Percentiles rank a stretch among this genome's conserved stretches.
Conservation (phyloP, 164 flowering plant genomes). For the Dillenia suffruticosa region DNA sequence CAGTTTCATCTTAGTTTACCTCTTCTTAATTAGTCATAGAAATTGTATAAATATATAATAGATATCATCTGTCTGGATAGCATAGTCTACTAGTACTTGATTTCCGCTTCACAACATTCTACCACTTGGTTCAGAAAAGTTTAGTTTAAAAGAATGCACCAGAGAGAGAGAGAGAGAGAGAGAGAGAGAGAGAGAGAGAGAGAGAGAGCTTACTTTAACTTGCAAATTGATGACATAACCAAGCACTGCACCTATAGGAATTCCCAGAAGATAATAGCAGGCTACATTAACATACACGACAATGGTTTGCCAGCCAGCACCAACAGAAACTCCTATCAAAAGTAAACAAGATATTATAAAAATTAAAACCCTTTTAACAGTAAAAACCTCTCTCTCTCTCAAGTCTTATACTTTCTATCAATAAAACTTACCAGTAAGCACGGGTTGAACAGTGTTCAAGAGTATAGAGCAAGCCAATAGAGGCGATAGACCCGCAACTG, state of each 20-base stretch:
- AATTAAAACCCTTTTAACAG: background rate
- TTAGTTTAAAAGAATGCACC: too few species aligned
- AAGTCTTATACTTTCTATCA: too few species aligned
- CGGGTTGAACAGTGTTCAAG: constrained; percentile 49
- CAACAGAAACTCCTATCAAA: constrained; percentile 36
- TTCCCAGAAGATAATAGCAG: constrained; percentile 43
- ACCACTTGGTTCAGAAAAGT: too few species aligned
- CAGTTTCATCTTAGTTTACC: too few species aligned
- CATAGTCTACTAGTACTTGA: too few species aligned
- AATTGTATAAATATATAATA: too few species aligned
- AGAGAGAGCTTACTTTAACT: constrained; percentile 28
- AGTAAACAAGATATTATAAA: background rate
- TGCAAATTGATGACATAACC: constrained; percentile 28
- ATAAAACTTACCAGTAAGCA: constrained; percentile 28
- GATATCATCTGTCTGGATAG: too few species aligned
- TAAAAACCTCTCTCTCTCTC: too few species aligned
- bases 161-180: background rate
- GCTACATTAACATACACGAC: constrained; percentile 39
- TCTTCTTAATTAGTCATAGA: too few species aligned
- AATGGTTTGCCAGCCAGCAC: constrained; percentile 38
- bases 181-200: background rate
- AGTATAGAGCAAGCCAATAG: constrained; percentile 38
- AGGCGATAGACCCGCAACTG: constrained; percentile 31
- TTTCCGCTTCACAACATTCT: too few species aligned
- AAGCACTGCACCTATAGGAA: constrained; percentile 40